These are phyloP conservation scores for Rhodotorula taiwanensis DNA, from an alignment of 768 basidiomycete species.

Conservation along the genomic window DNA sequence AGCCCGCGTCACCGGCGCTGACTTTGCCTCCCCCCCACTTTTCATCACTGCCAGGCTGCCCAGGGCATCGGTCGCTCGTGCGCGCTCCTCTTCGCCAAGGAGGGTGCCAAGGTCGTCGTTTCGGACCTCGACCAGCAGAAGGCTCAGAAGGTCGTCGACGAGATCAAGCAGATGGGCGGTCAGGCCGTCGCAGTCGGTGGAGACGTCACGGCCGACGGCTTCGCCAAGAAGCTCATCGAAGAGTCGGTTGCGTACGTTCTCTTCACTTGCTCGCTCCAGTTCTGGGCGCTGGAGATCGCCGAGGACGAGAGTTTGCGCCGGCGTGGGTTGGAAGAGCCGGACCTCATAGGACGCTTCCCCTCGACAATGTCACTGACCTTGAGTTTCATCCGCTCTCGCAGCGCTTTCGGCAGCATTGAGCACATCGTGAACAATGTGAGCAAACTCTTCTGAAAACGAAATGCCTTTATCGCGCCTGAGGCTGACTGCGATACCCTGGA, in stretches of 20 bases:
- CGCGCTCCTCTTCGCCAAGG: conserved; percentile 70
- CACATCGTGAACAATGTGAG: conserved; percentile 69
- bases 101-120: conserved; percentile 81
- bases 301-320: too few species aligned
- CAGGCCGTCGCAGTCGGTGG: conserved; percentile 68
- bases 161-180: conserved; percentile 67
- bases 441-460: background rate
- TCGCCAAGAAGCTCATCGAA: conserved; percentile 68
- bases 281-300: too few species aligned
- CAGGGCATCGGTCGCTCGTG: conserved; percentile 72
- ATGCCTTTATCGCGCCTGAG: background rate
- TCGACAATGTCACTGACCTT: background rate
- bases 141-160: conserved; percentile 59
- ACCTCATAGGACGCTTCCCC: too few species aligned
- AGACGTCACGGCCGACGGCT: conserved; percentile 77
- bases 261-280: too few species aligned
- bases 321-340: too few species aligned
- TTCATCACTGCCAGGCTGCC: conserved; percentile 8
- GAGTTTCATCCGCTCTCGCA: conserved; percentile 39
- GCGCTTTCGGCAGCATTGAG: conserved; percentile 75
- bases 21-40: too few species aligned
- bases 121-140: conserved; percentile 74
- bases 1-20: too few species aligned
- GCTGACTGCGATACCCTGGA: background rate
- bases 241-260: conserved; percentile 61